These are phyloP conservation scores for Hyaloperonospora brassicae DNA, from an alignment of 352 stramenopile genomes.

Conservation along the genomic window DNA sequence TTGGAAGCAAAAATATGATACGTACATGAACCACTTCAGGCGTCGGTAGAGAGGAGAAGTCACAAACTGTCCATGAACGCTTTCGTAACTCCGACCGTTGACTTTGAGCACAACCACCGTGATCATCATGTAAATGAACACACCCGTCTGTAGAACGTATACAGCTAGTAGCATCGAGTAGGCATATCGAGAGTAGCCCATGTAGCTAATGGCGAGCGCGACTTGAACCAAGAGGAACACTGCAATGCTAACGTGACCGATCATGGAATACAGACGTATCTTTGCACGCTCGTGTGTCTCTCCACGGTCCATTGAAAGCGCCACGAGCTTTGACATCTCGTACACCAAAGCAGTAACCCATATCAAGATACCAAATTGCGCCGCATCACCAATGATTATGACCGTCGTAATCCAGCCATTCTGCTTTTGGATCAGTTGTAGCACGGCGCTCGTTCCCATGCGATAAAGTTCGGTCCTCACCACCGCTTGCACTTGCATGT, in stretches of 20 bases:
- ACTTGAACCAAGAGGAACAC: constrained; percentile 20
- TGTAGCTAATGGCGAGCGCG: constrained; percentile 11
- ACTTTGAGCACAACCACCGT: constrained; percentile 27
- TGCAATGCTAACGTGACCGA: constrained; percentile 18
- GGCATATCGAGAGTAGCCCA: constrained; percentile 27
- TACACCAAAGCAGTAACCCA: constrained; percentile 38
- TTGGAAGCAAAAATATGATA: background rate
- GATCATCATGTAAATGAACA: constrained; percentile 26
- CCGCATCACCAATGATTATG: constrained; percentile 26
- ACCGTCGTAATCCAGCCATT: constrained; percentile 21
- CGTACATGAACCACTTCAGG: constrained; percentile 43
- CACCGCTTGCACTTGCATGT: constrained; percentile 9
- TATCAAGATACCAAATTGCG: constrained; percentile 25
- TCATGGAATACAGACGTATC: constrained; percentile 25
- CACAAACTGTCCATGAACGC: constrained; percentile 36
- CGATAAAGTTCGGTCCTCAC: constrained; percentile 24
- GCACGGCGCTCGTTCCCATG: constrained; percentile 20
- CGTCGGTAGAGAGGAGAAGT: constrained; percentile 36
- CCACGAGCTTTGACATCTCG: constrained; percentile 32
- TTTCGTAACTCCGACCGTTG: constrained; percentile 35
- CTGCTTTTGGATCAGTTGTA: constrained; percentile 17
- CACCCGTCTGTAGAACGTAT: constrained; percentile 25
- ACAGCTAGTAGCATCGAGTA: constrained; percentile 23
- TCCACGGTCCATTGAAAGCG: constrained; percentile 30
- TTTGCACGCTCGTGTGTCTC: constrained; percentile 26